These are phyloP conservation scores for Zygoascus meyerae DNA, from an alignment of 1,139 yeast species.

Conservation along the genomic window DNA sequence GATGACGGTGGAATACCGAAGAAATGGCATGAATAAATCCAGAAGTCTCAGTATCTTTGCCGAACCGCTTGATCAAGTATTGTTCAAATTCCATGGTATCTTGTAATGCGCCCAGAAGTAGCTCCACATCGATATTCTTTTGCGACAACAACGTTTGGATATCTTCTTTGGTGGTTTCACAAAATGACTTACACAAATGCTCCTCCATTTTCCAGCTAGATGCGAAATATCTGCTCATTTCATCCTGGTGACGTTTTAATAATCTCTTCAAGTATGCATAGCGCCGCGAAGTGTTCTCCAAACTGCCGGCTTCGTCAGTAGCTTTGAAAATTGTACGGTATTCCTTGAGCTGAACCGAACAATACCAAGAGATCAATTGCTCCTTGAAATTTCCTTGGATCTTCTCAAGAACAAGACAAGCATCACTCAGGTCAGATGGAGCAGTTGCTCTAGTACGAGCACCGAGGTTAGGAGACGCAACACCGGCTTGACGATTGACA, in stretches of 20 bases:
- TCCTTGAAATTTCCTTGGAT: constrained; percentile 57
- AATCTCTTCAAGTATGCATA: constrained; percentile 75
- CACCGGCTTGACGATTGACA: constrained; percentile 29
- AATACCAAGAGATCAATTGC: constrained; percentile 68
- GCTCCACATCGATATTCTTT: constrained; percentile 45
- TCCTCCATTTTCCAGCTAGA: constrained; percentile 63
- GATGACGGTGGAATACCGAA: constrained; percentile 75
- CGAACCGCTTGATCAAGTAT: constrained; percentile 55
- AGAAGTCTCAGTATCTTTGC: constrained; percentile 16
- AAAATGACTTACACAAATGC: constrained; percentile 56
- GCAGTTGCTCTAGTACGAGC: constrained; percentile 29
- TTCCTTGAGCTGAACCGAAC: constrained; percentile 64
- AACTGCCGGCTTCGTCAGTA: constrained; percentile 87
- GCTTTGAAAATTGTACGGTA: constrained; percentile 67
- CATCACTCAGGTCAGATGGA: constrained; percentile 41
- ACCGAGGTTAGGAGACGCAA: constrained; percentile 12
- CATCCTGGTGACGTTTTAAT: constrained; percentile 52
- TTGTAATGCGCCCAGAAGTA: constrained; percentile 54
- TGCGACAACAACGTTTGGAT: constrained; percentile 43
- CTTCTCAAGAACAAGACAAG: constrained; percentile 67
- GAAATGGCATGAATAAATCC: constrained; percentile 50
- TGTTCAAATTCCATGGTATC: constrained; percentile 75
- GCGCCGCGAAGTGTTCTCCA: constrained; percentile 78
- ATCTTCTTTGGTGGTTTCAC: constrained; percentile 65
- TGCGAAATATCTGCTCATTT: constrained; percentile 56